Percentiles rank a stretch among this genome's conserved stretches.
These are phyloP conservation scores for Diaporthe sp. DNA, from an alignment of 2,329 filamentous ascomycete species.

Conservation along the genomic window DNA sequence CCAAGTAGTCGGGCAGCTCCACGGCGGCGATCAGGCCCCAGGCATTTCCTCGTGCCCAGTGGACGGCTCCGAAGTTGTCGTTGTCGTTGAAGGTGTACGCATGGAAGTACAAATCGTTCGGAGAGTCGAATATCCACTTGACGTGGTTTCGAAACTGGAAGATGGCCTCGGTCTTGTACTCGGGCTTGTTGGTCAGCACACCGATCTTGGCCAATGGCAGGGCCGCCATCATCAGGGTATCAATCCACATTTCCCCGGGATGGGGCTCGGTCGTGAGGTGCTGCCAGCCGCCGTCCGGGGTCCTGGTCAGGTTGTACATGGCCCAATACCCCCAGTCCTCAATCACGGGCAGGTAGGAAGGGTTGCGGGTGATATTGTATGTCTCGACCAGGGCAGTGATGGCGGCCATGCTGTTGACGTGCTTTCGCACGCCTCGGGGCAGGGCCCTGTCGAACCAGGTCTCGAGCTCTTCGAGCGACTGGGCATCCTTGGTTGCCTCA, in stretches of 20 bases:
- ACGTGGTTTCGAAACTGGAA: constrained; percentile 26
- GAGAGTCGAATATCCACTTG: constrained; percentile 17
- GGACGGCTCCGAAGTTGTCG: neutral
- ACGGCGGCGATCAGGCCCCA: constrained; percentile 18
- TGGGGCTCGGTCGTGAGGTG: constrained; percentile 1
- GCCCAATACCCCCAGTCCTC: constrained; percentile 8
- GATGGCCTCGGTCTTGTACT: neutral
- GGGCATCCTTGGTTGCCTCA: neutral
- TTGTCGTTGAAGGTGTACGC: constrained; percentile 14
- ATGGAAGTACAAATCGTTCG: neutral
- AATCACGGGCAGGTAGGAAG: constrained; percentile 3
- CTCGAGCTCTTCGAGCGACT: neutral
- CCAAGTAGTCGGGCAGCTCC: constrained; percentile 12
- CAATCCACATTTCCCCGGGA: neutral
- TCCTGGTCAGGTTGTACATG: constrained; percentile 10
- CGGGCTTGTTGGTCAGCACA: neutral
- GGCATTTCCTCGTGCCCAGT: constrained; percentile 16
- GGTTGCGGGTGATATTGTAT: constrained; percentile 3
- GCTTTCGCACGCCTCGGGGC: neutral
- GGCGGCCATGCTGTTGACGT: constrained; percentile 17
- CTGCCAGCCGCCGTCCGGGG: constrained; percentile 19
- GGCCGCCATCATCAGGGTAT: constrained; percentile 11
- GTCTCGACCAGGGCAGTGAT: constrained; percentile 4
- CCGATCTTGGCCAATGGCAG: constrained; percentile 7
- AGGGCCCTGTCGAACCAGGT: neutral